A percentile compares a stretch with the other conserved stretches of the same genome.
Evolutionary conservation across 148 eudicot genomes (phyloP).

Genomic region (Arbutus unedo): DNA sequence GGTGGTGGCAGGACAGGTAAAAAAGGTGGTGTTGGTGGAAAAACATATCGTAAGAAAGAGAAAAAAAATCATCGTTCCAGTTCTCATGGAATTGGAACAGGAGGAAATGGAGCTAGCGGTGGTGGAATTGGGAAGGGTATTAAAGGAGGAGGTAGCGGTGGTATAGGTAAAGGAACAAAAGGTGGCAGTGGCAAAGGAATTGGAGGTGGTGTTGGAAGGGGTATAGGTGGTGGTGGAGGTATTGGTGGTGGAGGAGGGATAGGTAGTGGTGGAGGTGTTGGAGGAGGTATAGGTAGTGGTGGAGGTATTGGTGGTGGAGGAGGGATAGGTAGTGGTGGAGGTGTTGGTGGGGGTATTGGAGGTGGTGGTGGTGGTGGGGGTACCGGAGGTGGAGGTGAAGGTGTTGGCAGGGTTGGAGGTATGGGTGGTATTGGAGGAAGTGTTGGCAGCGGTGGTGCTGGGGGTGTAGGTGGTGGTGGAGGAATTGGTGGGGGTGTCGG

Average conservation of each 20-base stretch:
- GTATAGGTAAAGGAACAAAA: background rate
- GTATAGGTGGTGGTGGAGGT: too few relatives aligned
- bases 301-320: too few relatives aligned
- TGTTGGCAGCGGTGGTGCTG: too few relatives aligned
- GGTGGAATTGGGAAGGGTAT: background rate
- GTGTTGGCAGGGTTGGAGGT: background rate
- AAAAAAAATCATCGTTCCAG: background rate
- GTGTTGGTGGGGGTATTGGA: too few relatives aligned
- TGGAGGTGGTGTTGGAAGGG: background rate
- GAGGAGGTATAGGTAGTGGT: too few relatives aligned
- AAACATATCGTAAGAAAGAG: background rate
- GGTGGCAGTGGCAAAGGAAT: background rate
- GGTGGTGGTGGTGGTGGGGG: background rate
- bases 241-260: too few relatives aligned
- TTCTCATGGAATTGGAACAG: background rate
- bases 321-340: too few relatives aligned
- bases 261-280: too few relatives aligned
- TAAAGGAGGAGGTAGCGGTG: background rate
- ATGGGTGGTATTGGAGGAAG: background rate
- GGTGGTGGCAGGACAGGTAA: background rate
- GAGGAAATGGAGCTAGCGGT: too few relatives aligned
- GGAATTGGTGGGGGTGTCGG: too few relatives aligned
- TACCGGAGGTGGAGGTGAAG: background rate
- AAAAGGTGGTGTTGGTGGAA: background rate
- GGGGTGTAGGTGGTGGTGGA: too few relatives aligned